phyloP scores from a whole-genome alignment of 495 filamentous ascomycete species.

The Amniculicola lignicola region DNA sequence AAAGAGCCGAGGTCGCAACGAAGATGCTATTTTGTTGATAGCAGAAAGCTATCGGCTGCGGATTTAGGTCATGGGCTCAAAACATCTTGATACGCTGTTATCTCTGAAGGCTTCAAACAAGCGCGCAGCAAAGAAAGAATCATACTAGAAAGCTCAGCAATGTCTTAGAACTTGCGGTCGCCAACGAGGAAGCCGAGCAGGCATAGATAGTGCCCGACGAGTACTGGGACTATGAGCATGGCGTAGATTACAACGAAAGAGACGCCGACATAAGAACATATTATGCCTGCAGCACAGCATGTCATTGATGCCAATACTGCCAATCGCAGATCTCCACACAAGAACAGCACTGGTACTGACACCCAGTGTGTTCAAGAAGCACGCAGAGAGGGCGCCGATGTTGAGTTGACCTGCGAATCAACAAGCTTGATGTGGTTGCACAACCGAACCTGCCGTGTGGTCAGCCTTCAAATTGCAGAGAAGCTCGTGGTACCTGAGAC shows the following conservation, averaged over 20 bases:
- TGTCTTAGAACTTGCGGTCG: slow-evolving; percentile 8
- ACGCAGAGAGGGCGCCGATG: background rate
- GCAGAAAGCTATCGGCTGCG: slow-evolving; percentile 14
- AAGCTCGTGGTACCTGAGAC: slow-evolving; percentile 19
- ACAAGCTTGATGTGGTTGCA: slow-evolving; percentile 21
- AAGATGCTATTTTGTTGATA: slow-evolving; percentile 15
- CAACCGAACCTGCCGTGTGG: slow-evolving; percentile 23
- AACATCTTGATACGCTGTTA: slow-evolving; percentile 9
- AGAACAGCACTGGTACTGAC: slow-evolving; percentile 3
- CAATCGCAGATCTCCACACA: slow-evolving; percentile 11
- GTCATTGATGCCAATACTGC: background rate
- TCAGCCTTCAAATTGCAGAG: slow-evolving; percentile 22
- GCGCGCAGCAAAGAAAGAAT: no score
- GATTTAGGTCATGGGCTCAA: slow-evolving; percentile 5
- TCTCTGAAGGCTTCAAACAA: background rate
- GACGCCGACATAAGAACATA: slow-evolving; percentile 4
- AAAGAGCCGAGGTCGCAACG: slow-evolving; percentile 6
- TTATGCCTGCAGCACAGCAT: slow-evolving; percentile 2
- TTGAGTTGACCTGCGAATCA: slow-evolving; percentile 16
- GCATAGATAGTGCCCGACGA: no score
- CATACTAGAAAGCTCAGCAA: no score
- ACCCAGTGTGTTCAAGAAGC: slow-evolving; percentile 2
- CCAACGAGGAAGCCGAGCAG: slow-evolving; percentile 17
- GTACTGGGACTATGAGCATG: slow-evolving; percentile 8
- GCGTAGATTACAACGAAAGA: slow-evolving; percentile 11